Evolutionary conservation across 805 yeast species (phyloP).

Genomic region (Candida orba): DNA sequence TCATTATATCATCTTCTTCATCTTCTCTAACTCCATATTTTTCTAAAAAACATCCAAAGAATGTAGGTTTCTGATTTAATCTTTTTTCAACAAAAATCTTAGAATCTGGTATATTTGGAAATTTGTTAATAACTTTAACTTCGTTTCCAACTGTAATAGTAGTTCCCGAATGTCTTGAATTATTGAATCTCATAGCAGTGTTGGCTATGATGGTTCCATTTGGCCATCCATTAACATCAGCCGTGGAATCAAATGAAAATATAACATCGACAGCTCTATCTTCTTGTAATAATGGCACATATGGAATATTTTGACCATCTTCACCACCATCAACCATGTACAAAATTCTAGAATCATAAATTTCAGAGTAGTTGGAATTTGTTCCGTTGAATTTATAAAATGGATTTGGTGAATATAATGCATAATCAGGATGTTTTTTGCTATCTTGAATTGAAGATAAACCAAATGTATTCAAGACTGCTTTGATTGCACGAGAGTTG

Average conservation of each 20-base stretch:
- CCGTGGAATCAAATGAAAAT: slow-evolving; percentile 53
- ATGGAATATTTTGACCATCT: slow-evolving; percentile 66
- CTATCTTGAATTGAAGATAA: slow-evolving; percentile 30
- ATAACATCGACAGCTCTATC: slow-evolving; percentile 56
- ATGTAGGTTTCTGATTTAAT: slow-evolving; percentile 56
- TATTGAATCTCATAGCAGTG: slow-evolving; percentile 21
- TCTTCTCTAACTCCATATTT: slow-evolving; percentile 9
- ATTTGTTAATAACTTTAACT: slow-evolving; percentile 34
- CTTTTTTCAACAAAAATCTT: slow-evolving; percentile 40
- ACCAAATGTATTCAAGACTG: slow-evolving; percentile 38
- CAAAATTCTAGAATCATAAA: slow-evolving; percentile 26
- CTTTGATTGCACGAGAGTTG: slow-evolving; percentile 29
- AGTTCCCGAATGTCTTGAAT: slow-evolving; percentile 11
- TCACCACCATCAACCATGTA: slow-evolving; percentile 74
- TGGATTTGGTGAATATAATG: slow-evolving; percentile 56
- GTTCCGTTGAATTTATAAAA: slow-evolving; percentile 30
- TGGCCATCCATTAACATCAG: slow-evolving; percentile 49
- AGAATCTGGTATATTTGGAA: slow-evolving; percentile 58
- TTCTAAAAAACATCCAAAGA: slow-evolving; percentile 61
- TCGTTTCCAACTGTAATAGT: slow-evolving; percentile 34
- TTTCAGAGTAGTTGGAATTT: slow-evolving; percentile 9
- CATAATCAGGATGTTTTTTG: slow-evolving; percentile 47
- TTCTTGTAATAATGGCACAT: slow-evolving; percentile 56
- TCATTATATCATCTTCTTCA: slow-evolving; percentile 5
- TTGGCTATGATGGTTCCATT: slow-evolving; percentile 47